These are phyloP conservation scores for Casuarina glauca DNA, from an alignment of 306 rosid genomes.

Conservation along the genomic window DNA sequence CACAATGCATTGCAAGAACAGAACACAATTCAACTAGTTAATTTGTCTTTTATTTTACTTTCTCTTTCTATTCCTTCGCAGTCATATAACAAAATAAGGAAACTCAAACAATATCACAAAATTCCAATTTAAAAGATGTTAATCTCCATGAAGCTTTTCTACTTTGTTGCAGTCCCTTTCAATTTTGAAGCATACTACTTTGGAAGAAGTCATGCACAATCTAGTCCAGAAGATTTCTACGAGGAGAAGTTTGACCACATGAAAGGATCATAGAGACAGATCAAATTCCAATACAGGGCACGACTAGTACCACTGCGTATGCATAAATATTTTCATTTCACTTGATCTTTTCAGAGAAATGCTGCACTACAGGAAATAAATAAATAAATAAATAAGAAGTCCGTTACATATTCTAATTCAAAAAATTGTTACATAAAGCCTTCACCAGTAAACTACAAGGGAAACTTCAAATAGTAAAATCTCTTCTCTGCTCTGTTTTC, in stretches of 20 bases:
- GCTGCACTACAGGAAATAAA: neutral
- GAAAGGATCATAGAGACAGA: neutral
- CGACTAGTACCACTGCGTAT: neutral
- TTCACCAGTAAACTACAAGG: neutral
- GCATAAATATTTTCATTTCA: neutral
- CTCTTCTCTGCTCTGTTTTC: neutral
- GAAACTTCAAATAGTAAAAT: neutral
- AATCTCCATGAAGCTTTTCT: neutral
- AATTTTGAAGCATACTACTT: no score
- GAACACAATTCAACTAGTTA: no score
- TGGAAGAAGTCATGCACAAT: neutral
- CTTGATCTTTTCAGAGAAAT: neutral
- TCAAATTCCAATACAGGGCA: neutral
- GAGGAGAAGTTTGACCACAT: no score
- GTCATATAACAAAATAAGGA: no score
- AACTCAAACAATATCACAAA: neutral
- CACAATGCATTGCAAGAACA: no score
- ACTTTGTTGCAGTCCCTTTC: neutral
- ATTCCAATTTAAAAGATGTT: neutral
- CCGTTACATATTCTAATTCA: neutral
- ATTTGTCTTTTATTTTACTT: no score
- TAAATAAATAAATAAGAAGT: neutral
- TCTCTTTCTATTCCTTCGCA: no score
- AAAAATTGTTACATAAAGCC: neutral
- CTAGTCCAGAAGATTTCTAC: no score